Base-by-base conservation (phyloP, 352 stramenopile species). In the Pythium plurisporium region DNA sequence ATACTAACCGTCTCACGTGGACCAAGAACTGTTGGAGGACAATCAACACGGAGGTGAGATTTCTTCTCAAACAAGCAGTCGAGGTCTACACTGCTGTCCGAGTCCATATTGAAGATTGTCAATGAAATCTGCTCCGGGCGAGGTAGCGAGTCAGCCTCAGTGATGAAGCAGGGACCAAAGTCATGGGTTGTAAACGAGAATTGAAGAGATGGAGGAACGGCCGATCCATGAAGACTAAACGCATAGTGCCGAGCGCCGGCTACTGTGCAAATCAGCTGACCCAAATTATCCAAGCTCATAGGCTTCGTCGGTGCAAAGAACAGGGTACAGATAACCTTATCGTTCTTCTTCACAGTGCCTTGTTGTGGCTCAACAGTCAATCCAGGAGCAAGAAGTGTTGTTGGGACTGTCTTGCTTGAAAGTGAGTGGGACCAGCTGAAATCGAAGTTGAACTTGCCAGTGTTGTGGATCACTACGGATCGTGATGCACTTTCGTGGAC, bases 361-460 rank as follows among this genome's bases (percentile, higher is more conserved):
- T 89, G 70, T 49, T 76, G 73, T 10, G 87, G 83, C 29, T 92
- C 76, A 58, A 94, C 79, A 4, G 59, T 61, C 12, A 94, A 60
- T 20, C 71, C 69, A 6, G 78, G 42, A 9, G 69, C 58, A n/a
- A 71, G 64, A 46, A 73, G 19, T 6, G 43, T 25, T n/a, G 5
- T 33, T 23, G 51, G 4, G 14, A n/a, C 38, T 33, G 27, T 30
- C 45, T 51, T 51, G 38, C 23, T 25, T 9, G 38, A 19, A 2
- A 20, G 20, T 11, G 52, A 30, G 36, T 77, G 63, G 50, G 51
- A 85, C 79, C 91, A 96, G 25, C 79, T 79, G 55, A 97, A 98
- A 38, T 98, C 93, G 61, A 98, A 97, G 63, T 96, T 97, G 65
- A 98, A 98, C 58, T 98, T 98, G 31, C 94, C 94, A 2, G 65